These are phyloP conservation scores for Nyctanthes arbortristis DNA, from an alignment of 257 asterid genomes.

Conservation along the genomic window DNA sequence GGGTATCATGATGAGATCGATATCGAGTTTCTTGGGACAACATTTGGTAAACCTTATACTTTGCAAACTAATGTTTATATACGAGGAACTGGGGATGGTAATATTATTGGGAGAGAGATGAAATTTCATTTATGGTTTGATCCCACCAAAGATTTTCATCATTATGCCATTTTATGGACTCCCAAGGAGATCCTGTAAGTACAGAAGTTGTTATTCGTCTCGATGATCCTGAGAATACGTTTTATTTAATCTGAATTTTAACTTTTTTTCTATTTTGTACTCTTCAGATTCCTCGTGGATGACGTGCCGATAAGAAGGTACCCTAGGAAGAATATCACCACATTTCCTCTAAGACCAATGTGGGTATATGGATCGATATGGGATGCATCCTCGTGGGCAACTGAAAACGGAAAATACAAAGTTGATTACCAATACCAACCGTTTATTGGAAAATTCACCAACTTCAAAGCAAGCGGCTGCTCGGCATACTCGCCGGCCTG, in stretches of 20 bases:
- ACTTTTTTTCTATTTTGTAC: too few relatives aligned
- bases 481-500: too few relatives aligned
- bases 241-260: too few relatives aligned
- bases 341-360: constrained; percentile 92
- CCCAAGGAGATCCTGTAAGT: constrained; percentile 83
- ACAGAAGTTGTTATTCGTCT: too few relatives aligned
- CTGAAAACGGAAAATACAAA: constrained; percentile 79
- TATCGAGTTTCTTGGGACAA: constrained; percentile 86
- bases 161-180: constrained; percentile 81
- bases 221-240: too few relatives aligned
- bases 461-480: constrained; percentile 80
- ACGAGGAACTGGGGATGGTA: constrained; percentile 91
- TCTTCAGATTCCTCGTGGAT: constrained; percentile 77
- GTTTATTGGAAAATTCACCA: constrained; percentile 64
- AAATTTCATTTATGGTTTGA: constrained; percentile 93
- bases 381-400: constrained; percentile 98
- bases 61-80: constrained; percentile 91
- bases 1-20: constrained; percentile 94
- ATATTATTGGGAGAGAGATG: constrained; percentile 83
- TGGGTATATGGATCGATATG: constrained; percentile 94
- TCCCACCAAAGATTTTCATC: constrained; percentile 80
- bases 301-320: constrained; percentile 88
- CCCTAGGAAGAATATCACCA: constrained; percentile 51
- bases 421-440: constrained; percentile 84
- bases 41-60: constrained; percentile 91